Conservation (phyloP, 345 rosid species). For the Acer yangbiense region DNA sequence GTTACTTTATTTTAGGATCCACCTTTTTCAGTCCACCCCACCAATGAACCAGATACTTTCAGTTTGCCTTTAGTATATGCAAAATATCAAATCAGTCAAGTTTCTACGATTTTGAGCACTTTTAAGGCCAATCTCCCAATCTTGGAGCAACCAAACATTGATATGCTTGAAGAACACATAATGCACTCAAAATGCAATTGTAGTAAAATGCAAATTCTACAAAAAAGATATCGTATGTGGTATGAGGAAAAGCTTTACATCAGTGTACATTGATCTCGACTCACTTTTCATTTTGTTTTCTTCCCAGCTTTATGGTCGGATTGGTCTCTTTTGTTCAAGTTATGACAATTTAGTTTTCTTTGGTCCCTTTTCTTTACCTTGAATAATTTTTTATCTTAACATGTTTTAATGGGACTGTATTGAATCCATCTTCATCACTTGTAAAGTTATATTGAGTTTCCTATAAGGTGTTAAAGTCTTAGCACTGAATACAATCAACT, state of each 20-base stretch:
- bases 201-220: background rate
- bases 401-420: background rate
- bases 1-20: background rate
- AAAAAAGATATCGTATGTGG: background rate
- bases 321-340: background rate
- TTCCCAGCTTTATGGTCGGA: background rate
- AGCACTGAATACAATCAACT: slow-evolving; percentile 1
- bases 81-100: background rate
- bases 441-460: background rate
- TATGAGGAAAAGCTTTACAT: background rate
- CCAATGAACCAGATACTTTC: background rate
- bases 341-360: background rate
- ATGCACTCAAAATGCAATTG: background rate
- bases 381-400: background rate
- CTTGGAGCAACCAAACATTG: background rate
- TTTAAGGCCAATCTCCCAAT: background rate
- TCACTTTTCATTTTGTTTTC: background rate
- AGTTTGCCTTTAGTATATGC: background rate
- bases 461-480: background rate
- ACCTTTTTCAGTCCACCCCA: background rate
- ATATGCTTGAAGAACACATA: background rate
- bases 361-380: background rate
- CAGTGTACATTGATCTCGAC: background rate
- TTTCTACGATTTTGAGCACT: background rate
- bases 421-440: background rate